Conservation (phyloP, 1,284 basidiomycete species). For the Sparassis latifolia region DNA sequence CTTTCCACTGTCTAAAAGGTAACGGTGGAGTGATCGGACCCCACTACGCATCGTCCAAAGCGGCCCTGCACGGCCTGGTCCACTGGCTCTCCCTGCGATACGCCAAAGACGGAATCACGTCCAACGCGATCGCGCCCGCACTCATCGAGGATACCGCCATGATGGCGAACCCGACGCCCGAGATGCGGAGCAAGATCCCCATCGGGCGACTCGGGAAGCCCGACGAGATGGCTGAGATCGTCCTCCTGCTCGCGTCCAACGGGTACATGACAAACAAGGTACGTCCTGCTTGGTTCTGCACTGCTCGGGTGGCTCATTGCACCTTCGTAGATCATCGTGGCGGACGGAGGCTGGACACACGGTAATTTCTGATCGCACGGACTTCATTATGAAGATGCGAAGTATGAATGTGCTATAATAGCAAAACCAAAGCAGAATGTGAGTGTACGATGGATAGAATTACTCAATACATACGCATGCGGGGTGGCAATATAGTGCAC, state of each 20-base stretch:
- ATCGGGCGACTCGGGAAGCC: constrained; percentile 45
- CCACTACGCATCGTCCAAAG: constrained; percentile 51
- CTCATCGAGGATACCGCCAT: constrained; percentile 46
- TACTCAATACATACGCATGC: not conserved
- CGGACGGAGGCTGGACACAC: constrained; percentile 25
- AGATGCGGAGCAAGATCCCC: constrained; percentile 37
- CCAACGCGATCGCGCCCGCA: constrained; percentile 48
- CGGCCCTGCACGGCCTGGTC: constrained; percentile 46
- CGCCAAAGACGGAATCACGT: constrained; percentile 46
- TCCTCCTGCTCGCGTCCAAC: constrained; percentile 42
- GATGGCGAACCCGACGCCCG: constrained; percentile 33
- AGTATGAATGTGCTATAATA: not conserved
- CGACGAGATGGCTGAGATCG: constrained; percentile 43
- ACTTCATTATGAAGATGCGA: too few species aligned
- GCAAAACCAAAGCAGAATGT: not conserved
- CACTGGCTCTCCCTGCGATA: constrained; percentile 50
- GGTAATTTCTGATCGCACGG: constrained; percentile 13
- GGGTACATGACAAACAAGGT: constrained; percentile 54
- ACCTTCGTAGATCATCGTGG: constrained; percentile 19
- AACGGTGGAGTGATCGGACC: constrained; percentile 50
- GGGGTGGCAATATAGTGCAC: not conserved
- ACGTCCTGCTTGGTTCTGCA: constrained; percentile 1
- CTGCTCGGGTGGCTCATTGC: not conserved
- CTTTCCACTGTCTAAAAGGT: constrained; percentile 7
- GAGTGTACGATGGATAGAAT: not conserved